Base-by-base conservation (phyloP, 306 rosid genomes). In the Quercus alba region DNA sequence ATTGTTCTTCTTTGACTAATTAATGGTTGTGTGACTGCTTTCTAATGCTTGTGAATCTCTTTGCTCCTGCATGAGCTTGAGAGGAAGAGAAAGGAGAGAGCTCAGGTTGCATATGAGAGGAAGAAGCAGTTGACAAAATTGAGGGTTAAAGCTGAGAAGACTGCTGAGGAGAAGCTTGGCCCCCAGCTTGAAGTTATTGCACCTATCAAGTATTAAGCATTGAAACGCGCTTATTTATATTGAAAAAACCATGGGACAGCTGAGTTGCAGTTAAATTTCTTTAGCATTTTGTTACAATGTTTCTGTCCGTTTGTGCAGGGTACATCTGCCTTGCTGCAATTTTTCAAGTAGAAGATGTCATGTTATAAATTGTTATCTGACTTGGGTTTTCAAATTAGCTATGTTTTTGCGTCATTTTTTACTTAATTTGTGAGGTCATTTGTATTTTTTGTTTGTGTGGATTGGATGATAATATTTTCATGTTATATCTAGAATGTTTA, bases 41-140 rank as follows among this genome's bases (percentile, higher is more conserved):
- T 19, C 41, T 69, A 23, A 74, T 17, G 19, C 64, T 30, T 56
- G 46, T 44, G n/a, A 51, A 20, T 5, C 5, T 26, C 3, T 31
- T 46, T 0, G 28, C 10, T 5, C 14, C 26, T 30, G 41, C 84
- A 90, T 95, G 95, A 89, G 83, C 89, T 92, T 61, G 97, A 92
- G 73, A 85, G 77, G 82, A 92, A 92, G 93, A 87, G 97, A 77
- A 92, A 92, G 89, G 97, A 92, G 68, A 87, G 84, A 25, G 73
- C 94, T 25, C 89, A 83, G 33, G 46, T 77, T 20, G 84, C 84
- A 3, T 92, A 92, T 18, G 97, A 89, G 83, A 87, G 89, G 81
- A 92, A 92, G 95, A 92, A 92, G 87, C 91, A 87, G 78, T 75
- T 92, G 84, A 86, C 74, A 57, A 92, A 92, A 71, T 79, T 92